Base-by-base conservation (phyloP, 257 asterid genomes). In the Primulina tabacum region DNA sequence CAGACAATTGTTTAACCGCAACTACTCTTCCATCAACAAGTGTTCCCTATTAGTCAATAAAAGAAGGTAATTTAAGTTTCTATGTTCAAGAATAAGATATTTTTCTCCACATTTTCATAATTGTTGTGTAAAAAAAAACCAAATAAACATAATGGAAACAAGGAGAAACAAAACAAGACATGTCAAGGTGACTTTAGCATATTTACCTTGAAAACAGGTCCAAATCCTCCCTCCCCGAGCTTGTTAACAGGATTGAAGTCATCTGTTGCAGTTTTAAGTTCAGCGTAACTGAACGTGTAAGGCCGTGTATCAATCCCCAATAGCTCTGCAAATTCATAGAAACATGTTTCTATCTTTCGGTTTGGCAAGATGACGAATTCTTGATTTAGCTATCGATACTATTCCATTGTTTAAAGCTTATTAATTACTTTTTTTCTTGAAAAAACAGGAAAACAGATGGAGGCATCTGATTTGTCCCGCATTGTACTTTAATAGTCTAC, bases 1-100 rank as follows among this genome's bases (percentile, higher is more conserved):
- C 88, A 8, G 97, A 92, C 29, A 92, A 83, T 73, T 85, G 90
- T 75, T 92, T 92, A 40, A 92, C 95, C 50, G 95, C 97, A 74
- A 92, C 80, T 34, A 67, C 83, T 80, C 96, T 83, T 65, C 86
- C 96, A 69, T 89, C 97, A 12, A 52, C 83, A 26, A 89, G 91
- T 64, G 82, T 83, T 79, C 95, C 98, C 95, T 92, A 68, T 75
- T 62, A 71, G 69, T 33, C 68, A 73, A 16, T 60, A 43, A 17
- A 30, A 18, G 4, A 9, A 29, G 11, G 14, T 60, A 21, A 37
- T n/a, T 38, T 29, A 40, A 64, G 5, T 33, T 26, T 6, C 47
- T 29, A 6, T 17, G 50, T 38, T 47, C 56, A 47, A 47, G 56
- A 47, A 47, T 14, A 47, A 47, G 6, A 16, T 16, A 5, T 3